Base-by-base conservation (phyloP, 2,329 filamentous ascomycete species). In the Penicillium sp. region DNA sequence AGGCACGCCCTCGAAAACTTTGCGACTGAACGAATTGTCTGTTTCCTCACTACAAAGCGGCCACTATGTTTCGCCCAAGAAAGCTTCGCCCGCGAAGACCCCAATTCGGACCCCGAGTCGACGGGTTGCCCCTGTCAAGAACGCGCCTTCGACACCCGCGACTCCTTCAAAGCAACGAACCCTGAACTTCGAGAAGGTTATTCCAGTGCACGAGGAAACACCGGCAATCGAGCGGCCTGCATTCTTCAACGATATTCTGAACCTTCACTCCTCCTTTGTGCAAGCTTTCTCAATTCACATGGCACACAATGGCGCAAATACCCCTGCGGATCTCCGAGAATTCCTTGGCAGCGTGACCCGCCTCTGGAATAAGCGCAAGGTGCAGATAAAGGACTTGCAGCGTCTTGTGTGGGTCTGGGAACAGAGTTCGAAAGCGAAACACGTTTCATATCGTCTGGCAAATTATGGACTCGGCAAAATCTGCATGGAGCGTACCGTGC, bases 361-460 rank as follows among this genome's bases (percentile, higher is more conserved):
- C 60, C 77, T 86, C 36, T 92, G 88, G 88, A 87, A 88, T 56
- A 90, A 88, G 74, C 81, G 88, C 31, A 80, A 80, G 54, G 87
- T 91, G 16, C 82, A 79, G 0, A 74, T 82, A 0, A 82, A 85
- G 38, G 88, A 92, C 64, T 77, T 91, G 45, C 84, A 84, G 58
- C 80, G 83, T 58, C 83, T 87, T 59, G 72, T 92, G 22, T 88
- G 86, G 46, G 74, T 91, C n/a, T 79, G 87, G 64, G 75, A 77
- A 12, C 68, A 68, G 36, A 66, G 63, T 19, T 54, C 66, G n/a
- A 61, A 61, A 22, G 51, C 63, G 26, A 58, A 50, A 19, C 50
- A 58, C 31, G 50, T 62, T 19, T 63, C 62, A 4, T 78, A 75
- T 59, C 72, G 71, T 28, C 61, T 79, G 38, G 72, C 71, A 30